Base-by-base conservation (phyloP, 805 yeast species). In the Monosporozyma unispora region DNA sequence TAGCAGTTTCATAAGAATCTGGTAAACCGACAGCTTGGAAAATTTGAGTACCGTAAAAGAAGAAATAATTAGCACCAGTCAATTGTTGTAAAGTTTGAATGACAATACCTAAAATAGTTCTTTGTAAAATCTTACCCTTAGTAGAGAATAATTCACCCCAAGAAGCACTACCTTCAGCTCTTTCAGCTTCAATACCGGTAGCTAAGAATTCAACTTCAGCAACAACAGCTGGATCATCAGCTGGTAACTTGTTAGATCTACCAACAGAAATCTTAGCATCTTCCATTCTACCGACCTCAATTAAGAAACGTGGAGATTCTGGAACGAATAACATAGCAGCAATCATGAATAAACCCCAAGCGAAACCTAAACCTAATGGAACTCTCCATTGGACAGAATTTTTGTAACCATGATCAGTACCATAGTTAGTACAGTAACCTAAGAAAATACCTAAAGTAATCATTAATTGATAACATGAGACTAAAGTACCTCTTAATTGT, bases 301-400 rank as follows among this genome's bases (percentile, higher is more conserved):
- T 72, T 67, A 82, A 73, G 69, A 65, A 83, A 68, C 88, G 73
- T 61, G 88, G 86, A 33, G 87, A 81, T 70, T 83, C 88, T 46
- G 88, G 88, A 76, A 82, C 81, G 59, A 75, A 73, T 3, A 57
- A 54, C 70, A 68, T 66, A 56, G 64, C 71, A 29, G 53, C 55
- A 45, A 69, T 54, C 71, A 69, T 63, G 48, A 67, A 54, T 16
- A 69, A 44, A 45, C 73, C 73, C 76, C 76, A 75, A 28, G 71
- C 70, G 57, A 75, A 76, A 60, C 75, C 71, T 54, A 79, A 66
- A 52, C 83, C 84, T 61, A 82, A 70, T 50, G 84, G 86, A 56
- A 82, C 75, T 77, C 88, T 80, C 88, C 88, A 83, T 70, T 80
- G 84, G 10, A 68, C 87, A 40, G 90, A 82, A 71, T 83, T 82